Conservation (phyloP, 1,284 basidiomycete species). For the Rhodotorula sp. region DNA sequence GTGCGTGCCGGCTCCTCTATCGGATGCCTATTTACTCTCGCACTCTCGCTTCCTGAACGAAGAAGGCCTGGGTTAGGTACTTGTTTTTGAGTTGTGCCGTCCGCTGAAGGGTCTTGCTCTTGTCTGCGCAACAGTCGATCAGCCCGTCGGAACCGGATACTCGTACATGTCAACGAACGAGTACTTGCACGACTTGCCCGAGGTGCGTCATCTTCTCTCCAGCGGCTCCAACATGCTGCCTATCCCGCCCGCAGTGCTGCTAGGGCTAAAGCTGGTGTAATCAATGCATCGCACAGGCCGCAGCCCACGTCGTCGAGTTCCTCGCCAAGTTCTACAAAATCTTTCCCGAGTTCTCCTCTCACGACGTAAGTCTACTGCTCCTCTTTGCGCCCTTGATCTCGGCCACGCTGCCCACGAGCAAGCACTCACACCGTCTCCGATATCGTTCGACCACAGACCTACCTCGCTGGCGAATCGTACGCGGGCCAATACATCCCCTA, state of each 20-base stretch:
- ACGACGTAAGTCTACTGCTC: conserved; percentile 66
- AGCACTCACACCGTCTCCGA: too few relatives aligned
- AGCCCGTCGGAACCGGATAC: conserved; percentile 93
- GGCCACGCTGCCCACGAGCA: neutral
- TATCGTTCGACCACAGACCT: conserved; percentile 61
- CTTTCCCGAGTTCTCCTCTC: conserved; percentile 79
- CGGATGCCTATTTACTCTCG: neutral
- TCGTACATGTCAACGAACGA: conserved; percentile 82
- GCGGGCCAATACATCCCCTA: conserved; percentile 99
- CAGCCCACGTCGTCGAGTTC: conserved; percentile 78
- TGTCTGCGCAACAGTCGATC: conserved; percentile 66
- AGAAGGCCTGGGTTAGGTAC: neutral
- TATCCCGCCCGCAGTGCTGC: too few relatives aligned
- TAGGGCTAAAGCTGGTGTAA: too few relatives aligned
- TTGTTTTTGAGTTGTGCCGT: too few relatives aligned
- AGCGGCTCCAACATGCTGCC: too few relatives aligned
- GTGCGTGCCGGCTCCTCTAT: conserved; percentile 55
- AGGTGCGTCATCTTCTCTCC: conserved; percentile 55
- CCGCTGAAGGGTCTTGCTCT: neutral
- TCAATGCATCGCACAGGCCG: too few relatives aligned
- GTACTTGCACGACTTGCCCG: conserved; percentile 73
- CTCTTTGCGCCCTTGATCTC: neutral
- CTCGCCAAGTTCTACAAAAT: conserved; percentile 80
- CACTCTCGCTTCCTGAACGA: neutral
- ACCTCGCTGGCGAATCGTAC: conserved; percentile 87